Evolutionary conservation across 345 rosid genomes (phyloP).

Genomic region (Carallia brachiata): DNA sequence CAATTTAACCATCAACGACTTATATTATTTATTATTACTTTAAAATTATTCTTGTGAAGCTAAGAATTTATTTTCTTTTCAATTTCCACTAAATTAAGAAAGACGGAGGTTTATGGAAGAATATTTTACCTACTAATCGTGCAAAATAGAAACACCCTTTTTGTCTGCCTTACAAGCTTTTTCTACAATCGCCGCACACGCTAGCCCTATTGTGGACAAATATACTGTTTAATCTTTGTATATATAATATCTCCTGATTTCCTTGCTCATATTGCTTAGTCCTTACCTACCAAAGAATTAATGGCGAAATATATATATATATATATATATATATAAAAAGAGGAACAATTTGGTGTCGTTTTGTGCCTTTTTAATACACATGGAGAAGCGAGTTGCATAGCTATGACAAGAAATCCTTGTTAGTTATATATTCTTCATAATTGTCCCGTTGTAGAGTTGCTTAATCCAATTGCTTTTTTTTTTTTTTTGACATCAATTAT

Average conservation of each 20-base stretch:
- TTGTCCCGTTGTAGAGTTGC: too few species aligned
- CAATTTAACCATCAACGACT: too few species aligned
- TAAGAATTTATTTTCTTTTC: too few species aligned
- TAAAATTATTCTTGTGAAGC: too few species aligned
- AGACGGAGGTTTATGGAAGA: too few species aligned
- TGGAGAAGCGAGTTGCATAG: too few species aligned
- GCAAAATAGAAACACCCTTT: background rate
- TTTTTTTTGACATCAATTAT: too few species aligned
- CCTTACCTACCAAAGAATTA: background rate
- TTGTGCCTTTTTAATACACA: background rate
- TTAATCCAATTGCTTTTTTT: too few species aligned
- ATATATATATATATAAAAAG: background rate
- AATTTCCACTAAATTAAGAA: too few species aligned
- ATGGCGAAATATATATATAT: background rate
- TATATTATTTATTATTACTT: too few species aligned
- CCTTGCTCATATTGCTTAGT: background rate
- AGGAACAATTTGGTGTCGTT: background rate
- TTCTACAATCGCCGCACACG: background rate
- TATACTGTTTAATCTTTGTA: background rate
- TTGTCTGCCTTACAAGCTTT: background rate
- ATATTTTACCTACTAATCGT: background rate
- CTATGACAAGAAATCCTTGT: too few species aligned
- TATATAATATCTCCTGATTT: background rate
- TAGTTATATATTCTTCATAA: too few species aligned
- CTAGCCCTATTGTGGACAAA: background rate